Base-by-base conservation (phyloP, 208 protist genomes). In the Trypanosomatidae sp. region DNA sequence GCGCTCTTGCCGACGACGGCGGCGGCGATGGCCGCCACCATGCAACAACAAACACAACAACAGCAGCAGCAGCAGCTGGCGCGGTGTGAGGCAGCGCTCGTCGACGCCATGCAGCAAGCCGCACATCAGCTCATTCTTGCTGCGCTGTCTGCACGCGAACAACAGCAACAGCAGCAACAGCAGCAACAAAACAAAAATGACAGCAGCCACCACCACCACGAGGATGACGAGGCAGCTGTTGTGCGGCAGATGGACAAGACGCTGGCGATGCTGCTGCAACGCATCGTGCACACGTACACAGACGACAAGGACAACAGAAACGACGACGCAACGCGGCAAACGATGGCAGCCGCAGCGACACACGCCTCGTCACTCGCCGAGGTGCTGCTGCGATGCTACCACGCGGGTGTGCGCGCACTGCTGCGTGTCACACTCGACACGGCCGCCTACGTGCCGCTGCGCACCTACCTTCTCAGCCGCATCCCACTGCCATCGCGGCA, bases 301-400 rank as follows among this genome's bases (percentile, higher is more conserved):
- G n/a, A n/a, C n/a, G n/a, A n/a, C n/a, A n/a, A n/a, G n/a, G n/a
- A n/a, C n/a, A n/a, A n/a, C n/a, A n/a, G n/a, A n/a, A n/a, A n/a
- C n/a, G n/a, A n/a, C n/a, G n/a, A n/a, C n/a, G n/a, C n/a, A n/a
- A n/a, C n/a, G n/a, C n/a, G n/a, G n/a, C n/a, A n/a, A n/a, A n/a
- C n/a, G n/a, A n/a, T n/a, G n/a, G n/a, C n/a, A n/a, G n/a, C n/a
- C n/a, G n/a, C n/a, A n/a, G n/a, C n/a, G n/a, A n/a, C n/a, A n/a
- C n/a, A n/a, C 28, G 13, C 61, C 46, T 6, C 54, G 32, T 65
- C 51, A 8, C 21, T 79, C 25, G 59, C 46, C 6, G 78, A 73
- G 50, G 50, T 71, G 27, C 22, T 79, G 1, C 57, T 70, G 6
- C 39, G 55, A 11, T 53, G 67, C 26, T 88, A 74, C 46, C 63